Evolutionary conservation across 2,329 filamentous ascomycete species (phyloP).

Genomic region (Phialophora verrucosa): DNA sequence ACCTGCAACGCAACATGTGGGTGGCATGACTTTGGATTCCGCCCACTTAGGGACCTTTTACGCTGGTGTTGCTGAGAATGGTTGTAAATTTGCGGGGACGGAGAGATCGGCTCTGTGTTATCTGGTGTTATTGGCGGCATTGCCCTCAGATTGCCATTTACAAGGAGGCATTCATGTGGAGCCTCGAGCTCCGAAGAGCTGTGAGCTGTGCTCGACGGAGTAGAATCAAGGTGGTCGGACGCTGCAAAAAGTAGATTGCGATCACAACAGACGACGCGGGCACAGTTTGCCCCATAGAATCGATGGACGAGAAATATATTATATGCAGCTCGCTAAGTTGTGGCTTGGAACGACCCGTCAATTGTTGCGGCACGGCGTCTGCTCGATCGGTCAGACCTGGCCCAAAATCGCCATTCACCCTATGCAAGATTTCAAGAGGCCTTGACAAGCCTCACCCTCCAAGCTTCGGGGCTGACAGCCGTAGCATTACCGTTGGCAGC

Average conservation of each 20-base stretch:
- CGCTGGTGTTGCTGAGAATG: background rate
- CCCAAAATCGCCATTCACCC: background rate
- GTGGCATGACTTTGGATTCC: background rate
- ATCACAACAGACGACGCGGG: background rate
- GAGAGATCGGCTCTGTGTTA: background rate
- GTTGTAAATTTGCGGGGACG: background rate
- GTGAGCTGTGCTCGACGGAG: background rate
- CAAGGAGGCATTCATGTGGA: background rate
- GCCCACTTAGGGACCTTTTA: background rate
- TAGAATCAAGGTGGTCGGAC: background rate
- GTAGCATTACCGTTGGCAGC: conserved; percentile 37
- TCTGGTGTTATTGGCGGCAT: background rate
- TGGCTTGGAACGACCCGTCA: background rate
- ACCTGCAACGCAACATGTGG: background rate
- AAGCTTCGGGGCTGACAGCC: conserved; percentile 35
- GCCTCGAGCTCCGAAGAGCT: background rate
- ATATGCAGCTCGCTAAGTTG: background rate
- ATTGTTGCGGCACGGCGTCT: background rate
- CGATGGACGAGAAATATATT: background rate
- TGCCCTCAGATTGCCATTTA: background rate
- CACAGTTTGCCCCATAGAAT: background rate
- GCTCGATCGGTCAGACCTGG: background rate
- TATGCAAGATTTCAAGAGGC: conserved; percentile 6
- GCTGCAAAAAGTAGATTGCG: background rate
- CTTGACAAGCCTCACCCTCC: conserved; percentile 33